Evolutionary conservation across 23 red algal species (phyloP).

Genomic region (Gracilaria vermiculophylla): DNA sequence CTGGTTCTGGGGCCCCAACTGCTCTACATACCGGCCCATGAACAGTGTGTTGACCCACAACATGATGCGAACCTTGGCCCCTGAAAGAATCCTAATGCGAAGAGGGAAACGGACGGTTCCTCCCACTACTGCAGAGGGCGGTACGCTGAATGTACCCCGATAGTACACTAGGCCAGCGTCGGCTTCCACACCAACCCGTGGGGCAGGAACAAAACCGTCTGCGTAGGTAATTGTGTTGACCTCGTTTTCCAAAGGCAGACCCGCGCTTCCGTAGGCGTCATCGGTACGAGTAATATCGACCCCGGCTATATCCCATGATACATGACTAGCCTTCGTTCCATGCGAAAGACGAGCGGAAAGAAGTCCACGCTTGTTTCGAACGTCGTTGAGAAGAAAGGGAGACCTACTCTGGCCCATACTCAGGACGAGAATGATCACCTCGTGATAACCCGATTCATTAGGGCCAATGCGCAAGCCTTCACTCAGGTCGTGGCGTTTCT

Average conservation of each 20-base stretch:
- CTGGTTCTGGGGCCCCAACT: constrained; percentile 77
- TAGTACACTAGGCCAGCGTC: constrained; percentile 68
- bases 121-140: constrained; percentile 30
- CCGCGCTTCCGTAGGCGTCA: constrained; percentile 79
- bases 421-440: constrained; percentile 77
- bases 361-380: constrained; percentile 81
- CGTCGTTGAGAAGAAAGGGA: constrained; percentile 90
- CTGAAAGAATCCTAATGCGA: constrained; percentile 46
- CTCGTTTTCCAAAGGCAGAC: constrained; percentile 76
- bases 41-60: constrained; percentile 83
- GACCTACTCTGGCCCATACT: constrained; percentile 79
- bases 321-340: constrained; percentile 31
- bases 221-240: constrained; percentile 24
- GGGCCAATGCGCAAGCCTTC: constrained; percentile 25
- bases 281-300: constrained; percentile 63
- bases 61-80: constrained; percentile 41
- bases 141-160: constrained; percentile 59
- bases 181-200: constrained; percentile 9
- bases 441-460: constrained; percentile 60
- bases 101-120: constrained; percentile 55
- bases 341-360: constrained; percentile 74
- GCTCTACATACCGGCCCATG: constrained; percentile 74
- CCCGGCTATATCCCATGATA: constrained; percentile 70
- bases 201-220: not conserved
- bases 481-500: constrained; percentile 72